Evolutionary conservation across 164 flowering plant species (phyloP).

Genomic region (Piper longum): DNA sequence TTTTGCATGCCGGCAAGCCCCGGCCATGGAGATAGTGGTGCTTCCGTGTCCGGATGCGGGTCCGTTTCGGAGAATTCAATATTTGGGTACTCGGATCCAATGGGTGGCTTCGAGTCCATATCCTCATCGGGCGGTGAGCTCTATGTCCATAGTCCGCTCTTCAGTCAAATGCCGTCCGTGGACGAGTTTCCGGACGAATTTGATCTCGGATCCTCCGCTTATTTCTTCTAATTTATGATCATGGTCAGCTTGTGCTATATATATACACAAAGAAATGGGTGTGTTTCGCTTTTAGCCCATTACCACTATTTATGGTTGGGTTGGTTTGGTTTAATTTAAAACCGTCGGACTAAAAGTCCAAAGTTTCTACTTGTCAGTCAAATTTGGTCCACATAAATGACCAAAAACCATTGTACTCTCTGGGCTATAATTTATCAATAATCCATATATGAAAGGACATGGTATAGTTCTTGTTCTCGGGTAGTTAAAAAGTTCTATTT

Average conservation of each 20-base stretch:
- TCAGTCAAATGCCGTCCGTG: constrained; percentile 19
- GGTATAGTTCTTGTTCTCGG: no score
- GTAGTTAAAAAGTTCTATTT: no score
- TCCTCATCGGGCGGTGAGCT: constrained; percentile 6
- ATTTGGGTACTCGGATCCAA: constrained; percentile 10
- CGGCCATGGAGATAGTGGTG: constrained; percentile 1
- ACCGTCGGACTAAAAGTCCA: neutral
- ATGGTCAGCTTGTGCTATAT: neutral
- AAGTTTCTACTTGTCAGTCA: no score
- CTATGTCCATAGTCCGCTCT: constrained; percentile 19
- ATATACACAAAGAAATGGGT: neutral
- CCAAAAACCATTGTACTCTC: no score
- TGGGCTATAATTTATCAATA: no score
- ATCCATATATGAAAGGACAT: no score
- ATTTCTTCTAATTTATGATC: constrained; percentile 11
- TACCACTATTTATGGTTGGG: neutral
- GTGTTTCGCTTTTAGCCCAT: neutral
- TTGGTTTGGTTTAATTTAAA: constrained; percentile 1
- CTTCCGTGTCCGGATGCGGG: neutral
- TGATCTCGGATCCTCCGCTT: constrained; percentile 19
- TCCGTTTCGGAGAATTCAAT: neutral
- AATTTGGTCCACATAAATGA: no score
- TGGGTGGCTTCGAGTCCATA: constrained; percentile 1
- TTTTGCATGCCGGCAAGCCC: neutral
- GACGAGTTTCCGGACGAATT: constrained; percentile 13